phyloP scores from a whole-genome alignment of 1,284 basidiomycete genomes.

The Thecaphora thlaspeos region DNA sequence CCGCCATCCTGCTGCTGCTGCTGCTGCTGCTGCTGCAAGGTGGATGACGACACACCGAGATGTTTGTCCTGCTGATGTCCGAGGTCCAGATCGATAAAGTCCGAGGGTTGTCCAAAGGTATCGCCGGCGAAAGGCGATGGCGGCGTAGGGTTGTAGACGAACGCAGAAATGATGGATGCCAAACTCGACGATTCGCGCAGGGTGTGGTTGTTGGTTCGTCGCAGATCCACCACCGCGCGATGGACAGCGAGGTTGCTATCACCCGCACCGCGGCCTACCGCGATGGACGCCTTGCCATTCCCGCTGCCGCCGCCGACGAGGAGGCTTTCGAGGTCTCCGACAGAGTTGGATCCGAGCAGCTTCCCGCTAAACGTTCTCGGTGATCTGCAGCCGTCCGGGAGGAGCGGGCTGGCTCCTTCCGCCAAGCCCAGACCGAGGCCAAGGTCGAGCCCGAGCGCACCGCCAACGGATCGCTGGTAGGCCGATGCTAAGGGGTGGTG shows the following conservation, averaged over 20 bases:
- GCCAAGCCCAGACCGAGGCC: constrained; percentile 4
- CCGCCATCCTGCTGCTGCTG: no score
- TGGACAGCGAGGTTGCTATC: constrained; percentile 10
- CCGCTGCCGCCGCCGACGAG: constrained; percentile 1
- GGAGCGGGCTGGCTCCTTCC: constrained; percentile 19
- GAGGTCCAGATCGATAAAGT: constrained; percentile 34
- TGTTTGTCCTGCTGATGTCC: no score
- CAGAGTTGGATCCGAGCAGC: constrained; percentile 9
- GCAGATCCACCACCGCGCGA: constrained; percentile 5
- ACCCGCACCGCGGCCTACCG: no score
- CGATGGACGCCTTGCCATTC: no score
- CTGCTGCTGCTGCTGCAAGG: no score
- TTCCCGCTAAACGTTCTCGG: constrained; percentile 23
- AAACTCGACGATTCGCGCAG: constrained; percentile 28
- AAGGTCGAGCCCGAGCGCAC: background rate
- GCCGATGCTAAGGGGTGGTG: no score
- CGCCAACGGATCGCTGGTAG: no score
- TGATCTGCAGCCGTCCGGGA: constrained; percentile 27
- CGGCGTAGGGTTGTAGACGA: constrained; percentile 43
- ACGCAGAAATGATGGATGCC: constrained; percentile 41
- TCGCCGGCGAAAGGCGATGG: constrained; percentile 5
- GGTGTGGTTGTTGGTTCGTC: background rate
- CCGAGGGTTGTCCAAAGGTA: constrained; percentile 4
- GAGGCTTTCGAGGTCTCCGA: constrained; percentile 6
- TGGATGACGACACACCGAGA: no score